These are phyloP conservation scores for Physcomitrellopsis africana DNA, from an alignment of 225 moss, liverwort and hornwort genomes.

Conservation along the genomic window DNA sequence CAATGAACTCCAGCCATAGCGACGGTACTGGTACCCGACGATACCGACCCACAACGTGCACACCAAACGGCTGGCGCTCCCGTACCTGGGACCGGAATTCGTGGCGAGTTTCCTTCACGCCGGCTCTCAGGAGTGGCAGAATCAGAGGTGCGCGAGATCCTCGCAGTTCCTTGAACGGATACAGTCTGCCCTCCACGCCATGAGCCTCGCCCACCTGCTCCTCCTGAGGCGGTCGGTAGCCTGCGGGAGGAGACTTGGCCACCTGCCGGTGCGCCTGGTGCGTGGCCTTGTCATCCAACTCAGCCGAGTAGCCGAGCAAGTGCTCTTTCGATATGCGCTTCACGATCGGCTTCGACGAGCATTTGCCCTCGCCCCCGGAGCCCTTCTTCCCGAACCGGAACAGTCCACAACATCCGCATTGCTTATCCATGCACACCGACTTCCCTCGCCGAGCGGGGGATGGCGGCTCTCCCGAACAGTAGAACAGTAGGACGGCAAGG, in stretches of 20 bases:
- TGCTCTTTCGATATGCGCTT: constrained; percentile 54
- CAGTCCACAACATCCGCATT: constrained; percentile 39
- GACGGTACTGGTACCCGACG: too few species aligned
- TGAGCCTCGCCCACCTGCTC: too few species aligned
- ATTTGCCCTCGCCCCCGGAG: constrained; percentile 24
- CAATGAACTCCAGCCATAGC: too few species aligned
- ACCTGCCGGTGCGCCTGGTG: constrained; percentile 16
- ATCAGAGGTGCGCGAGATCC: constrained; percentile 15
- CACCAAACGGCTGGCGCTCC: too few species aligned
- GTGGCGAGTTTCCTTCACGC: constrained; percentile 52
- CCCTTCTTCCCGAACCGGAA: constrained; percentile 24
- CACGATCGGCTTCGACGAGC: constrained; percentile 31
- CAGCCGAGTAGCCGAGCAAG: constrained; percentile 32
- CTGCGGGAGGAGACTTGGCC: constrained; percentile 11
- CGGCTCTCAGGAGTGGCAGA: constrained; percentile 27
- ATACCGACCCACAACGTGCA: too few species aligned
- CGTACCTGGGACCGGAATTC: constrained; percentile 44
- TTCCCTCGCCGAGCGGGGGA: too few species aligned
- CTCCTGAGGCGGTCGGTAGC: too few species aligned
- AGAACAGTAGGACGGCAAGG: too few species aligned
- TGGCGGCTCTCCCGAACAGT: too few species aligned
- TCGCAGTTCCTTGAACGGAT: background rate
- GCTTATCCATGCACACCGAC: constrained; percentile 42
- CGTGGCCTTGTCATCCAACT: constrained; percentile 25
- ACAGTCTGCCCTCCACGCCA: too few species aligned